A percentile compares a stretch with the other conserved stretches of the same genome.
Conservation (phyloP, 2,329 filamentous ascomycete genomes). For the Colletotrichum orchidophilum region DNA sequence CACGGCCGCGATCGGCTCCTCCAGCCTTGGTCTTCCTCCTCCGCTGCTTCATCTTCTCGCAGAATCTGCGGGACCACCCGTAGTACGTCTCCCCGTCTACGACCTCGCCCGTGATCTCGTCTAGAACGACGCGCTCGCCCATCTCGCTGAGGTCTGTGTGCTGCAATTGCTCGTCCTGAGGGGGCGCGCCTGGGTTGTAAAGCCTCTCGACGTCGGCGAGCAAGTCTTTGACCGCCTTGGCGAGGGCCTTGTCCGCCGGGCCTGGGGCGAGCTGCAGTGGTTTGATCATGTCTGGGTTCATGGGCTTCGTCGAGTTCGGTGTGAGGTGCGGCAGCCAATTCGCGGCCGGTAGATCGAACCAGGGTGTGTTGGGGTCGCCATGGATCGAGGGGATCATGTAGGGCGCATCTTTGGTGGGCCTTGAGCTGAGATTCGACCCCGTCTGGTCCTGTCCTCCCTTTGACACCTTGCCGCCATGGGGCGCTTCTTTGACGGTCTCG, state of each 20-base stretch:
- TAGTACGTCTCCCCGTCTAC: conserved; percentile 81
- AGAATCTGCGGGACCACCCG: conserved; percentile 85
- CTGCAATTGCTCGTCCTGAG: conserved; percentile 55
- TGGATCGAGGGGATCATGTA: conserved; percentile 80
- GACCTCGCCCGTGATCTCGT: conserved; percentile 73
- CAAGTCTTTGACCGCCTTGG: conserved; percentile 74
- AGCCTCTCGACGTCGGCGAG: conserved; percentile 76
- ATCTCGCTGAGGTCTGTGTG: conserved; percentile 76
- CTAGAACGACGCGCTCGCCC: conserved; percentile 73
- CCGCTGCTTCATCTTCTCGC: conserved; percentile 79
- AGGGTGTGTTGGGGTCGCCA: conserved; percentile 77
- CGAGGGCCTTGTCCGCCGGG: conserved; percentile 72
- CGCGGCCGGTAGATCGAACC: conserved; percentile 84
- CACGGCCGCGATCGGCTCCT: conserved; percentile 41
- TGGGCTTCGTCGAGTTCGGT: conserved; percentile 78
- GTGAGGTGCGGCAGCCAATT: conserved; percentile 84
- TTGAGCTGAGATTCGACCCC: conserved; percentile 36
- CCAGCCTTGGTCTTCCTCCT: conserved; percentile 44
- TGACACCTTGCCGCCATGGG: conserved; percentile 33
- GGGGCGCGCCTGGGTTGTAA: conserved; percentile 63
- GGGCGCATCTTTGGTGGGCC: conserved; percentile 62
- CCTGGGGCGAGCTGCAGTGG: conserved; percentile 76
- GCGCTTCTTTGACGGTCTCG: conserved; percentile 59
- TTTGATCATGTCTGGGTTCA: conserved; percentile 75
- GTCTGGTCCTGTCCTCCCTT: conserved; percentile 21